Evolutionary conservation across 177 flowering plant species (phyloP), one percentile per base, ranked within the genome.

Genomic region (Vitis hybrid): DNA sequence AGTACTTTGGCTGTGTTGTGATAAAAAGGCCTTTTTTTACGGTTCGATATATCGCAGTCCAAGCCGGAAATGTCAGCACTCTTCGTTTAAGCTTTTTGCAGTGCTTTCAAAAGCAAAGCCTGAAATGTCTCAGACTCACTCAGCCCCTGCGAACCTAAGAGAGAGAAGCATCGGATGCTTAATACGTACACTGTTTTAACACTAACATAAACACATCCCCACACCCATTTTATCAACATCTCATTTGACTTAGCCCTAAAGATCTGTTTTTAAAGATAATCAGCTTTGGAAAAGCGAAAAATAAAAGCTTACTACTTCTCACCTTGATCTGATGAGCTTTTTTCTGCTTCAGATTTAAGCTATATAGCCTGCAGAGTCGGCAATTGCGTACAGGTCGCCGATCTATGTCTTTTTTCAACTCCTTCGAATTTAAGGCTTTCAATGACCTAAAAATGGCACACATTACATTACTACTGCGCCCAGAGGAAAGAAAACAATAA

Each of bases 1-100:
- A 72, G 62, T 65, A 78, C 81, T 80, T 79, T 67, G 81, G 78
- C 80, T 72, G 75, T 75, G 76, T 66, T 56, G 70, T 27, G 57
- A 68, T 60, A 60, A 64, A 67, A 71, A 61, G 63, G 52, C 62
- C 77, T 70, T 60, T 69, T 70, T 75, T 66, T 46, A 49, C 75
- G 56, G 68, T 75, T 79, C 57, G 84, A 87, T 80, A 81, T 77
- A 79, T 85, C 88, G 76, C 79, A 50, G 69, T 84, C 85, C 65
- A 65, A 74, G 84, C 78, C 86, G 85, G 85, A 75, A 62, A 51
- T 74, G 81, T 79, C 80, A 66, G 75, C 76, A 51, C 62, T 59
- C 68, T 69, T 72, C 55, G 69, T 65, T 68, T 51, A 72, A 73
- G 74, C 83, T 81, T 81, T 84, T 82, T 73, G 76, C 85, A 76